These are phyloP conservation scores for Phytopythium kandeliae DNA, from an alignment of 352 stramenopile species.

Conservation along the genomic window DNA sequence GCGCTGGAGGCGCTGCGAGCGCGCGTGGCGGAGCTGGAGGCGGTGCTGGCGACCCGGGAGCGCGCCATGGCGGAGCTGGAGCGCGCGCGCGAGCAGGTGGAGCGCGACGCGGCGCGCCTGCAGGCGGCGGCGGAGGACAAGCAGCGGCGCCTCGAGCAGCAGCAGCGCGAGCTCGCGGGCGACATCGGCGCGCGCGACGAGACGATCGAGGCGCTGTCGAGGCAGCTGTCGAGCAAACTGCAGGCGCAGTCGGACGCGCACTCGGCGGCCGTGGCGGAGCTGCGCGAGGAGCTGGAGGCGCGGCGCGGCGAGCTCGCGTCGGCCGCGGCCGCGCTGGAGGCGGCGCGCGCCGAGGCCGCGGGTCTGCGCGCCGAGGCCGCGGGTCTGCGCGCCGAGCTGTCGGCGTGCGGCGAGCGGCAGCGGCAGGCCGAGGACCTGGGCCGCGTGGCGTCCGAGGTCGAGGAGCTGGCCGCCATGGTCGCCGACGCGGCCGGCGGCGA, in stretches of 20 bases:
- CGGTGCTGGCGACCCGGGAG: slow-evolving; percentile 9
- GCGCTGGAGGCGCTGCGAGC: slow-evolving; percentile 8
- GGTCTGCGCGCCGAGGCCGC: slow-evolving; percentile 8
- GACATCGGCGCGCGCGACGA: slow-evolving; percentile 9
- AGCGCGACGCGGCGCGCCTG: slow-evolving; percentile 8
- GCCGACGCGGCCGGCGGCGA: background rate
- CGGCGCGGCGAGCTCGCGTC: slow-evolving; percentile 4
- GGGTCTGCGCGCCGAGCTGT: background rate
- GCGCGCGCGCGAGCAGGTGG: slow-evolving; percentile 7
- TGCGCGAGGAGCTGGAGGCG: slow-evolving; percentile 9
- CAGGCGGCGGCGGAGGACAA: background rate
- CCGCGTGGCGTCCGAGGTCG: background rate
- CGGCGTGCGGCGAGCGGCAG: background rate
- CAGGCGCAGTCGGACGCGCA: slow-evolving; percentile 1
- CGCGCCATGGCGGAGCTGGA: slow-evolving; percentile 11
- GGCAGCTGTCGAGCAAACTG: slow-evolving; percentile 3
- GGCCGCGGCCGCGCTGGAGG: background rate
- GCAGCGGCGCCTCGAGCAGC: slow-evolving; percentile 1
- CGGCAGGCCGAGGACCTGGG: background rate
- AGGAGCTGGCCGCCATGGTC: background rate
- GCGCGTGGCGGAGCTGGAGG: slow-evolving; percentile 10
- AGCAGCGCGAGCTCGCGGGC: background rate
- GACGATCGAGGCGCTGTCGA: slow-evolving; percentile 1
- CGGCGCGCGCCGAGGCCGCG: slow-evolving; percentile 4
- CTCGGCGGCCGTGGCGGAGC: slow-evolving; percentile 3